Evolutionary conservation across 208 protist species (phyloP).

Genomic region (Angomonas ambiguus): DNA sequence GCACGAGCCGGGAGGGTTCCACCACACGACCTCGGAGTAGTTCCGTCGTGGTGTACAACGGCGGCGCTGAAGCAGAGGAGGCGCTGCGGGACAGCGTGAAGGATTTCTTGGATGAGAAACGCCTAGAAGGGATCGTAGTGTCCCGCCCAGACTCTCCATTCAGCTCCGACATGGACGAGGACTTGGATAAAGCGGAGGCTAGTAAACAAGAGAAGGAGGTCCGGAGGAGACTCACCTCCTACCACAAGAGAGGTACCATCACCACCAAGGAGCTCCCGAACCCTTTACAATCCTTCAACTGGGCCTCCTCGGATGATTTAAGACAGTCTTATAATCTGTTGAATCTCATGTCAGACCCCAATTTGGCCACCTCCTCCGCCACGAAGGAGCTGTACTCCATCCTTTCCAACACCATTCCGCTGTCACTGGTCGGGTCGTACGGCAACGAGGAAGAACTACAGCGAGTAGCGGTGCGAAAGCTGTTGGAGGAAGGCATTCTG

Average conservation of each 20-base stretch:
- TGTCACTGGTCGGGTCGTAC: constrained; percentile 56
- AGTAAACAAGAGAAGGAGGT: constrained; percentile 1
- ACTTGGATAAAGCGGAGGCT: background rate
- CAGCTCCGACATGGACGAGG: background rate
- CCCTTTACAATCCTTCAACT: constrained; percentile 11
- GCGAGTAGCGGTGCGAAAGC: constrained; percentile 37
- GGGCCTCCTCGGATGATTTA: background rate
- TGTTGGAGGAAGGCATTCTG: constrained; percentile 65
- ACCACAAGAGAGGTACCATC: background rate
- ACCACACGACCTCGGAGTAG: background rate
- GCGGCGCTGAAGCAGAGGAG: constrained; percentile 6
- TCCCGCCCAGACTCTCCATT: constrained; percentile 3
- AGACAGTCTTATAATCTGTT: background rate
- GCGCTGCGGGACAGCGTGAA: constrained; percentile 6
- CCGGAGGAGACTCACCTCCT: background rate
- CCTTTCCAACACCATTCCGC: constrained; percentile 4
- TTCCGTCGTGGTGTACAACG: background rate
- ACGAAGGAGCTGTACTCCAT: constrained; percentile 5
- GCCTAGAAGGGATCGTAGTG: background rate
- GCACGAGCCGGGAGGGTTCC: background rate
- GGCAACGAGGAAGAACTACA: constrained; percentile 61
- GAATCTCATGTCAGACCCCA: background rate
- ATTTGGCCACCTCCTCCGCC: background rate
- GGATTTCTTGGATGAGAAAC: constrained; percentile 7
- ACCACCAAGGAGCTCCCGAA: constrained; percentile 5